Evolutionary conservation across 2,329 filamentous ascomycete genomes (phyloP).

Genomic region (Mycosphaerella arachidis): DNA sequence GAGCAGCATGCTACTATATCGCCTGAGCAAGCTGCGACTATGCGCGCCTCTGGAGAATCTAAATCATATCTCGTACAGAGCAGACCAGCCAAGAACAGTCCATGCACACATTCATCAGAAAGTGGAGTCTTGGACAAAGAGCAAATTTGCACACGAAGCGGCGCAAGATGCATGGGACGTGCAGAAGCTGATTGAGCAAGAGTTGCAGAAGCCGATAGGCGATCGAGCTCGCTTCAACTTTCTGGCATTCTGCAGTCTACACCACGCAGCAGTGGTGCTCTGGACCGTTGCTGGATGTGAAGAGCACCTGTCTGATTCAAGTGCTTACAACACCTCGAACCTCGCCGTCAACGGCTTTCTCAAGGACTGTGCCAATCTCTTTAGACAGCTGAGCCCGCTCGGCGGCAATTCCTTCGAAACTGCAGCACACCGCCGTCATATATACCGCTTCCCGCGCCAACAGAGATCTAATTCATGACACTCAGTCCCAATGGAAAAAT

Average conservation of each 20-base stretch:
- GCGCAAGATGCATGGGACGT: constrained; percentile 14
- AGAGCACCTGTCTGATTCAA: background rate
- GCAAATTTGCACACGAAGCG: constrained; percentile 9
- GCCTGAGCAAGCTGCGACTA: constrained; percentile 11
- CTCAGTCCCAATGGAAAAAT: no score
- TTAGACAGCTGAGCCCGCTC: constrained; percentile 12
- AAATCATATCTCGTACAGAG: constrained; percentile 15
- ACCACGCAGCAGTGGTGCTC: constrained; percentile 18
- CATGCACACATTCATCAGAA: constrained; percentile 6
- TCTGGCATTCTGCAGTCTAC: constrained; percentile 16
- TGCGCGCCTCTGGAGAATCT: constrained; percentile 14
- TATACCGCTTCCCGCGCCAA: constrained; percentile 8
- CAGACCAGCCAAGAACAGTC: constrained; percentile 8
- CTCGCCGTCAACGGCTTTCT: constrained; percentile 10
- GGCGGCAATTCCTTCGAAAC: constrained; percentile 17
- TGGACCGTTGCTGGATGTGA: constrained; percentile 12
- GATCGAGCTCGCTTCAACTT: constrained; percentile 16
- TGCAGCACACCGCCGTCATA: constrained; percentile 11
- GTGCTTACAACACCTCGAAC: background rate
- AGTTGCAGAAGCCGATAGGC: constrained; percentile 6
- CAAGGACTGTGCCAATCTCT: constrained; percentile 11
- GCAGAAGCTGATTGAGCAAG: constrained; percentile 11
- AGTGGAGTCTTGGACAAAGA: constrained; percentile 10
- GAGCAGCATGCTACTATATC: constrained; percentile 13
- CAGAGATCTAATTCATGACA: background rate